Evolutionary conservation across 768 basidiomycete species (phyloP).

Genomic region (Pleurotus djamor): DNA sequence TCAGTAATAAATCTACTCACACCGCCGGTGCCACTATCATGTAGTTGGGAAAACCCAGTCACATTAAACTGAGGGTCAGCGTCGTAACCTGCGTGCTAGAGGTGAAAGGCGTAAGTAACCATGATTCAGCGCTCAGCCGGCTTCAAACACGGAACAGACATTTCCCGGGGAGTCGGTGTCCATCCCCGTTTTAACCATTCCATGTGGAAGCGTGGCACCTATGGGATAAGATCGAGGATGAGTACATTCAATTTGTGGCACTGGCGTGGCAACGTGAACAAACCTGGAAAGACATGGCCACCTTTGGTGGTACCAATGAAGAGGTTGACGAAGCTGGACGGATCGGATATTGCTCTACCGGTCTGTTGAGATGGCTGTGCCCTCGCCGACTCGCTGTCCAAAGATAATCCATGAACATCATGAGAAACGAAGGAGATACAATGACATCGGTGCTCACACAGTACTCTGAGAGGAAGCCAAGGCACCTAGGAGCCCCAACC

Average conservation of each 20-base stretch:
- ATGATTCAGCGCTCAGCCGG: too few relatives aligned
- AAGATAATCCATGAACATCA: neutral
- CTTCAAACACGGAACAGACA: constrained; percentile 25
- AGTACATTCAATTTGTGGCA: neutral
- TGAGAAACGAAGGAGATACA: neutral
- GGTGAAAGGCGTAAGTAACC: neutral
- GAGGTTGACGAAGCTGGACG: constrained; percentile 46
- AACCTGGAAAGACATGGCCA: constrained; percentile 67
- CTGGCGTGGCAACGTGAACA: constrained; percentile 5
- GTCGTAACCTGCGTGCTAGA: constrained; percentile 48
- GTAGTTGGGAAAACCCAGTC: constrained; percentile 63
- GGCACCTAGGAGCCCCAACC: neutral
- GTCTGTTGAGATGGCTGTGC: neutral
- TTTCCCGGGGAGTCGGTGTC: constrained; percentile 66
- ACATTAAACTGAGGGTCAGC: constrained; percentile 37
- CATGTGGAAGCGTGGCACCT: constrained; percentile 67
- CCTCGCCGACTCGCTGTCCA: neutral
- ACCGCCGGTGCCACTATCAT: constrained; percentile 63
- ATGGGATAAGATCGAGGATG: neutral
- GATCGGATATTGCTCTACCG: constrained; percentile 21
- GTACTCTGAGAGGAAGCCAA: neutral
- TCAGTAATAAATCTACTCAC: constrained; percentile 24
- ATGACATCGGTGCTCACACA: neutral
- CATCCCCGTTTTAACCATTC: constrained; percentile 70
- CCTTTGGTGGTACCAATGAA: constrained; percentile 68